A percentile compares a stretch with the other conserved stretches of the same genome.
These are phyloP conservation scores for Hypoxylon sp. DNA, from an alignment of 2,329 filamentous ascomycete species.

Conservation along the genomic window DNA sequence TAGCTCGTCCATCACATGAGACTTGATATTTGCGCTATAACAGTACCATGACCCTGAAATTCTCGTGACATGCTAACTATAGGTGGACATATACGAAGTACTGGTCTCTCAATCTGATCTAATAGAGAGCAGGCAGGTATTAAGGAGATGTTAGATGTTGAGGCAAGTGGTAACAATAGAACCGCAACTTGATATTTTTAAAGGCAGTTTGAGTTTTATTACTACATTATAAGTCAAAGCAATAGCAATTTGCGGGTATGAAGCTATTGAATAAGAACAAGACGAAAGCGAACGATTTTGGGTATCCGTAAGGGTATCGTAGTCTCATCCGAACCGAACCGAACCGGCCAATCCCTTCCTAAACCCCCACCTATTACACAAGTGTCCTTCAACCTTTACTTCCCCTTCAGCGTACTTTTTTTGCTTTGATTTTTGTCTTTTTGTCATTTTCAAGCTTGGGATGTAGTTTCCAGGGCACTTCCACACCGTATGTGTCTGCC, in stretches of 20 bases:
- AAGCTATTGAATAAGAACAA: constrained; percentile 13
- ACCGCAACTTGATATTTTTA: neutral
- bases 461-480: neutral
- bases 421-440: too few relatives aligned
- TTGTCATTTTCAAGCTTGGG: neutral
- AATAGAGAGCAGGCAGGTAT: too few relatives aligned
- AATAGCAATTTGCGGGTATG: constrained; percentile 4
- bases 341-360: constrained; percentile 1
- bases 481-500: constrained; percentile 1
- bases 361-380: neutral
- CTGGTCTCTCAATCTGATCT: too few relatives aligned
- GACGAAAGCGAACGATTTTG: constrained; percentile 40
- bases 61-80: too few relatives aligned
- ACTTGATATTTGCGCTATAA: neutral
- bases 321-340: constrained; percentile 36
- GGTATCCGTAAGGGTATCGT: constrained; percentile 45
- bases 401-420: neutral
- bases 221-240: constrained; percentile 12
- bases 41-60: too few relatives aligned
- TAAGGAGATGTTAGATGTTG: too few relatives aligned
- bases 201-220: neutral
- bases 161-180: too few relatives aligned
- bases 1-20: neutral
- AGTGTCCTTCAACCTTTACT: constrained; percentile 1
- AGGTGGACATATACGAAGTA: too few relatives aligned